Conservation (phyloP, 129 eudicot species). For the Rutidosis leptorrhynchoides region DNA sequence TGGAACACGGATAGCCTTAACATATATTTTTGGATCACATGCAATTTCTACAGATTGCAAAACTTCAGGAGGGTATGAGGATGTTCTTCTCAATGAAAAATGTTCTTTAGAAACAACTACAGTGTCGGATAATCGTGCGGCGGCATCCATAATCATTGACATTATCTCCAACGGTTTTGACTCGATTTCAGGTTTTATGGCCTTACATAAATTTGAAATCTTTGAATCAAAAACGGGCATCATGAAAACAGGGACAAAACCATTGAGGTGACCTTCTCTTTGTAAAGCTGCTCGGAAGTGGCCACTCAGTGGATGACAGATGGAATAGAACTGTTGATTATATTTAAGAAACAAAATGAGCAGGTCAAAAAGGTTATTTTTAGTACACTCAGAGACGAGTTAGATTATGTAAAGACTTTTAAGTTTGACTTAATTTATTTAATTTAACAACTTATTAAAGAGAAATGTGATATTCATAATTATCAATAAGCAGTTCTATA, state of each 20-base stretch:
- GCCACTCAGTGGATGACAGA: slow-evolving; percentile 72
- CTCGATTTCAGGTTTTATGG: slow-evolving; percentile 58
- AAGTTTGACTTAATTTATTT: background rate
- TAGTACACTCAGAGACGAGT: background rate
- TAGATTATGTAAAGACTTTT: background rate
- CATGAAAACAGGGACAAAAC: slow-evolving; percentile 64
- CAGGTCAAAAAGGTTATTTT: background rate
- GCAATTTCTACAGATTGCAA: slow-evolving; percentile 37
- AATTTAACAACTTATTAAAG: too few species aligned
- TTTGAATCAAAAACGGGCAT: slow-evolving; percentile 64
- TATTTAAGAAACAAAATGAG: slow-evolving; percentile 27
- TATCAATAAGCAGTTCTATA: background rate
- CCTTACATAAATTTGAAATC: slow-evolving; percentile 62
- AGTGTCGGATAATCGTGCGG: slow-evolving; percentile 39
- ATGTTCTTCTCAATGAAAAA: slow-evolving; percentile 53
- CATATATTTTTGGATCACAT: slow-evolving; percentile 28
- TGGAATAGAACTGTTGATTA: slow-evolving; percentile 54
- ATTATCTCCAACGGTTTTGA: slow-evolving; percentile 47
- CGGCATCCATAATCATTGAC: slow-evolving; percentile 51
- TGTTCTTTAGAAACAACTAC: slow-evolving; percentile 42
- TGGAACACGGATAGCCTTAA: slow-evolving; percentile 59
- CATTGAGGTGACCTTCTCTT: slow-evolving; percentile 59
- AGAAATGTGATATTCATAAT: background rate
- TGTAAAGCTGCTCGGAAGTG: slow-evolving; percentile 75
- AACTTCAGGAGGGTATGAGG: slow-evolving; percentile 57